Conservation (phyloP, 306 rosid genomes). For the Rosa chinensis region DNA sequence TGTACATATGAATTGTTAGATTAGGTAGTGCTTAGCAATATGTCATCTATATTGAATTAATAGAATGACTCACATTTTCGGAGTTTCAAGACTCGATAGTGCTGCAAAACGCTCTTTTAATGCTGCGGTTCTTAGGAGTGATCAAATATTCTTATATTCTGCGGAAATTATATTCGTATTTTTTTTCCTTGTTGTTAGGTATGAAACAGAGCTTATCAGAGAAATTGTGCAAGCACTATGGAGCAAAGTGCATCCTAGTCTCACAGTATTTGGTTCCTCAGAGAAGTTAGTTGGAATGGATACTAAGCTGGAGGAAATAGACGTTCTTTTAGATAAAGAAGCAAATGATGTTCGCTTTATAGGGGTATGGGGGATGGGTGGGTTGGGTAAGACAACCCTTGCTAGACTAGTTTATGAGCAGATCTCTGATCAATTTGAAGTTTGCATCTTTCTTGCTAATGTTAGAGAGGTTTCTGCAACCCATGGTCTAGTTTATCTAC, state of each 20-base stretch:
- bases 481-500: neutral
- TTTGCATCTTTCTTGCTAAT: neutral
- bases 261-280: neutral
- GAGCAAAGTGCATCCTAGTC: neutral
- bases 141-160: neutral
- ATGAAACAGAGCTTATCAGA: neutral
- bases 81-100: too few relatives aligned
- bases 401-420: neutral
- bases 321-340: neutral
- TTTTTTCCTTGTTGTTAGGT: neutral
- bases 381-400: neutral
- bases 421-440: neutral
- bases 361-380: neutral
- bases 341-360: conserved; percentile 6
- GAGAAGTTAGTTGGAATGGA: neutral
- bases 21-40: too few relatives aligned
- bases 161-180: neutral
- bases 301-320: neutral
- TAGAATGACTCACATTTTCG: too few relatives aligned
- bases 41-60: too few relatives aligned
- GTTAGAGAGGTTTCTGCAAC: neutral
- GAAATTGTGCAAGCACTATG: neutral
- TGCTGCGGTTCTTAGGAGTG: too few relatives aligned
- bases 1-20: too few relatives aligned
- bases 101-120: too few relatives aligned